phyloP scores from a whole-genome alignment of 768 basidiomycete genomes.

The Melanogaster broomeanus region DNA sequence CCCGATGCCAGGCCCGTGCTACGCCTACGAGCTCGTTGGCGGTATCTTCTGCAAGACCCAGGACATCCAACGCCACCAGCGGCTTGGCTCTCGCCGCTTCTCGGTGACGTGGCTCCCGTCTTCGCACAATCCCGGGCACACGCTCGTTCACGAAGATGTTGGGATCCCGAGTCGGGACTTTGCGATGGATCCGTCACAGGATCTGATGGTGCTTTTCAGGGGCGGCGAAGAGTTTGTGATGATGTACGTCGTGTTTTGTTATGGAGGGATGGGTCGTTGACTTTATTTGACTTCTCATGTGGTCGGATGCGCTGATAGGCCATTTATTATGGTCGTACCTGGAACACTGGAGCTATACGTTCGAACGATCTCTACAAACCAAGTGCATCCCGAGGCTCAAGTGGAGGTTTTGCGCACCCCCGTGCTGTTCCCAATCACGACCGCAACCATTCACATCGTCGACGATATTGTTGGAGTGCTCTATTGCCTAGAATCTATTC shows the following conservation, averaged over 20 bases:
- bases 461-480: conserved; percentile 55
- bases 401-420: conserved; percentile 27
- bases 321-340: neutral
- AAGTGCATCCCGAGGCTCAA: conserved; percentile 44
- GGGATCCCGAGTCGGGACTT: conserved; percentile 52
- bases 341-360: conserved; percentile 40
- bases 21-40: conserved; percentile 62
- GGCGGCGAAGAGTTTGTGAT: conserved; percentile 14
- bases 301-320: conserved; percentile 4
- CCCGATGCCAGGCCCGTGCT: conserved; percentile 37
- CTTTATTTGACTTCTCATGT: neutral
- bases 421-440: conserved; percentile 23
- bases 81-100: conserved; percentile 29
- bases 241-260: too few relatives aligned
- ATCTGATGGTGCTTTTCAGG: conserved; percentile 49
- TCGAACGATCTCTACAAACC: conserved; percentile 44
- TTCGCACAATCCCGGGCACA: conserved; percentile 1
- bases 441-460: conserved; percentile 50
- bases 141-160: conserved; percentile 35
- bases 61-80: conserved; percentile 19
- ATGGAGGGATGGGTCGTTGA: too few relatives aligned
- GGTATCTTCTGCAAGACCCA: conserved; percentile 54
- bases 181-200: conserved; percentile 67
- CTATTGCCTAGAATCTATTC: conserved; percentile 30
- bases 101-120: conserved; percentile 23